Evolutionary conservation across 768 basidiomycete genomes (phyloP), one percentile per base, ranked within the genome.

Genomic region (Cystobasidiopsis lactophilus): DNA sequence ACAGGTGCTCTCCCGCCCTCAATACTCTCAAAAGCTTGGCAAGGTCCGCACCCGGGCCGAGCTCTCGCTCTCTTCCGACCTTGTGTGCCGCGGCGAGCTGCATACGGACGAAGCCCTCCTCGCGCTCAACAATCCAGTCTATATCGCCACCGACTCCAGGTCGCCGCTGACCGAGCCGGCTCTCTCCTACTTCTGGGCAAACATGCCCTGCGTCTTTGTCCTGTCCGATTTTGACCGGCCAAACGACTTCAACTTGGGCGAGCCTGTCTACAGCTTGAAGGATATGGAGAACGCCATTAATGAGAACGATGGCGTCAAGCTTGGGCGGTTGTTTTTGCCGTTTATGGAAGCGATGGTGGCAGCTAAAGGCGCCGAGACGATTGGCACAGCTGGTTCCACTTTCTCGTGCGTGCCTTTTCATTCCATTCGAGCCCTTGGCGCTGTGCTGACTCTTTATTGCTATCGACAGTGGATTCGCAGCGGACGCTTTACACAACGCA

Each of bases 301-400:
- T 55, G 66, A 59, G 10, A 61, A 72, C 47, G 78, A 79, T 55
- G 72, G 72, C 1, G 62, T 74, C 16, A 57, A 41, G 31, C 62
- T 82, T 57, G 69, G 61, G 11, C 55, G 57, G 11, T 73, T 75
- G 51, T 57, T 80, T 9, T 55, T 73, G 16, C 78, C 80, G 1
- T 74, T 82, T 57, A 59, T 84, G 43, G 81, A 84, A 61, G 80
- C 77, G 5, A 68, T 80, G 66, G 73, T 86, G 19, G 73, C 75
- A 13, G 73, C 74, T 19, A 59, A 52, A 40, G 60, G 39, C 1
- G 31, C 19, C 3, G 24, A 27, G 14, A 46, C 46, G 11, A 55
- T 55, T n/a, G 60, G 60, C 1, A 61, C 60, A n/a, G 9, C 27
- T 29, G 26, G 30, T 1, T 37, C 30, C 3, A 60, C 59, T 24